Evolutionary conservation across 139 green algal genomes (phyloP), one percentile per base, ranked within the genome.

Genomic region (Astrephomene gubernaculifera): DNA sequence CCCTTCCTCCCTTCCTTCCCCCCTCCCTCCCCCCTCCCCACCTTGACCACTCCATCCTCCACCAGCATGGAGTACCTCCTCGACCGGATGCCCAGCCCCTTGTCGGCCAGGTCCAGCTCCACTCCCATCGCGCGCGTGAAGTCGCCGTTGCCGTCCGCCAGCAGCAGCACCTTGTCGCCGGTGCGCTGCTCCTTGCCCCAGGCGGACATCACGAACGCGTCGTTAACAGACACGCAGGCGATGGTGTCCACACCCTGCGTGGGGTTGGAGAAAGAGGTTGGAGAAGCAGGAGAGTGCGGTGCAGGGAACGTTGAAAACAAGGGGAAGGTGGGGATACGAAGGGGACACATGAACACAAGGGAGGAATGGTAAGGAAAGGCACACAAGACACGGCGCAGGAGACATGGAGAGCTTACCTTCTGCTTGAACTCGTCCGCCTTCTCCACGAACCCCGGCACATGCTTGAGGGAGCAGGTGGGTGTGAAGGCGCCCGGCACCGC

Each of bases 201-300:
- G 1, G 97, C 97, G 36, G 97, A 92, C 95, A 98, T 97, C 19
- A 99, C 97, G 87, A 99, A 99, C 4, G 97, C 94, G 87, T 99
- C 97, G 74, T 99, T 99, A 6, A 99, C 97, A 25, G 92, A 93
- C 24, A 99, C 88, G 89, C 97, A 99, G 9, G 91, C 95, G 71
- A 99, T 97, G 29, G 91, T 95, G 89, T 99, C 95, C 35, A 99
- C 94, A 31, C 97, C 97, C 86, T 83, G 57, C 31, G 57, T 5
- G 12, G 12, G 49, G 17, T 12, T 12, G 49, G 49, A 17, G 17
- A 57, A 17, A 12, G 49, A 57, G 49, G 49, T 57, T 57, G 49
- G 12, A 12, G 49, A 17, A n/a, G n/a, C n/a, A n/a, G n/a, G n/a
- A n/a, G n/a, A n/a, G n/a, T n/a, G n/a, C n/a, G n/a, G n/a, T n/a